Evolutionary conservation across 306 rosid species (phyloP), one percentile per base, ranked within the genome.

Genomic region (Vigna radiata): DNA sequence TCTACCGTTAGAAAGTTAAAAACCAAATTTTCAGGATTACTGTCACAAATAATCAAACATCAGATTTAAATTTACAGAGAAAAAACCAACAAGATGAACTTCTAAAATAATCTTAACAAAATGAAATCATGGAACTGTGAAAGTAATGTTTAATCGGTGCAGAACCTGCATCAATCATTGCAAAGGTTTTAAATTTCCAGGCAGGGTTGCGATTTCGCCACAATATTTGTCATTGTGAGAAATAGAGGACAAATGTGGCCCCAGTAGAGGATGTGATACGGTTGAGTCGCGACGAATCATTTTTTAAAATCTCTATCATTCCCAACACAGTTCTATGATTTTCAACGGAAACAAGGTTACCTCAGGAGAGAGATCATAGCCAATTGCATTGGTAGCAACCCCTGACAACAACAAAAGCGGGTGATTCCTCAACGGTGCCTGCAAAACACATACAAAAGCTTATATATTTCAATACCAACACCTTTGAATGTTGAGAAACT

Each of bases 291-390:
- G 49, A 44, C 15, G 15, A 12, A 44, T 5, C 16, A 3, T 11
- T 44, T 12, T 3, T 12, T 44, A 11, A 12, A 44, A 44, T 4
- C 49, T 11, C 5, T 11, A 0, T 4, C 16, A 10, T 44, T 44
- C 31, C 61, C 64, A 43, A 29, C 15, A 54, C 29, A 72, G 37
- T 61, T 18, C 3, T 44, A 10, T 37, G 50, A 19, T 52, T 56
- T 50, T 41, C 19, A 33, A 50, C 29, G 53, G 29, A 48, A 63
- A 71, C 55, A 79, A 11, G 36, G 15, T 63, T 54, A 91, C 98
- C 88, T 91, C 89, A 49, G 98, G 94, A 61, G 98, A 89, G 25
- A 94, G 96, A 79, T 94, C 98, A 79, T 86, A 94, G 54, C 97
- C 98, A 68, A 89, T 81, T 25, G 97, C 98, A 86, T 91, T 94